A percentile compares a stretch with the other conserved stretches of the same genome.
Evolutionary conservation across 2,329 filamentous ascomycete species (phyloP).

Genomic region (Grosmannia serpens): DNA sequence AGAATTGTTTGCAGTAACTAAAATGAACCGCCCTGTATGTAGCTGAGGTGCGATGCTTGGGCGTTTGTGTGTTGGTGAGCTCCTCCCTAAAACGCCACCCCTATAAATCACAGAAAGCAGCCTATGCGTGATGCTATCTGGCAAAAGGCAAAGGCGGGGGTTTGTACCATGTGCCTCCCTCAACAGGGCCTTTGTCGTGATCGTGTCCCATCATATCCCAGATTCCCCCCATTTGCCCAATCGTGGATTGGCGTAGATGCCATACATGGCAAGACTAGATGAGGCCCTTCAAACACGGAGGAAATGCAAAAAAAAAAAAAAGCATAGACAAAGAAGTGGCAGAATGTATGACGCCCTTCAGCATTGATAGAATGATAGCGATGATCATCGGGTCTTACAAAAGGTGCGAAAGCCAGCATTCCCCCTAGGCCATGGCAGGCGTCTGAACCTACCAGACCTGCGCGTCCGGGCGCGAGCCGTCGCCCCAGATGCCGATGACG

Average conservation of each 20-base stretch:
- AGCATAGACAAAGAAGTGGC: background rate
- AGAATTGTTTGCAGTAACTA: background rate
- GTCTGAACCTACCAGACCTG: background rate
- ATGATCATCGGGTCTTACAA: background rate
- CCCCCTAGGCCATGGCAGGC: background rate
- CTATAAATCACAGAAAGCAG: background rate
- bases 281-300: background rate
- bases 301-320: background rate
- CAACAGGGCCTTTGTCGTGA: background rate
- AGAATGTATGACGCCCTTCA: background rate
- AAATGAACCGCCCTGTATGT: background rate
- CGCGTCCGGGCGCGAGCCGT: constrained; percentile 29
- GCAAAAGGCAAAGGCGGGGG: background rate
- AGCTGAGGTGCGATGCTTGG: background rate
- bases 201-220: background rate
- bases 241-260: background rate
- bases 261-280: too few species aligned
- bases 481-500: constrained; percentile 55
- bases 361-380: background rate
- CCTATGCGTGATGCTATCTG: background rate
- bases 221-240: background rate
- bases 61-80: background rate
- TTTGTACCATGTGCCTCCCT: background rate
- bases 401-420: background rate
- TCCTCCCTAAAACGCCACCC: background rate